Percentiles rank a stretch among this genome's conserved stretches.
phyloP scores from a whole-genome alignment of 2,329 filamentous ascomycete genomes.

The Rhinocladiella mackenziei region DNA sequence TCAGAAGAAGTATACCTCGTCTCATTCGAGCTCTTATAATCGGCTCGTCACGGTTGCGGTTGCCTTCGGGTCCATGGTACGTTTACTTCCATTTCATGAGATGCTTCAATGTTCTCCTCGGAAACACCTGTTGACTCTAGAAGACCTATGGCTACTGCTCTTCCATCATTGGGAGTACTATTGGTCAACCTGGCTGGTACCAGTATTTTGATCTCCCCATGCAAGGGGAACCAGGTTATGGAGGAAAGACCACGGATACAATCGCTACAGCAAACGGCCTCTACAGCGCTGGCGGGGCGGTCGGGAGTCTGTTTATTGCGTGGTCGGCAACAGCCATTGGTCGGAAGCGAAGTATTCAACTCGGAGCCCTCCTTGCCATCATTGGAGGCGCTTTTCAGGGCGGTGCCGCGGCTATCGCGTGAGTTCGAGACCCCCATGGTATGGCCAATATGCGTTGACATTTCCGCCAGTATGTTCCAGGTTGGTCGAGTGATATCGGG shows the following conservation, averaged over 20 bases:
- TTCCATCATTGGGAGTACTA: constrained; percentile 42
- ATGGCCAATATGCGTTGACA: constrained; percentile 6
- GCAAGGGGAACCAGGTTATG: constrained; percentile 40
- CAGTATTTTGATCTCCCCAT: constrained; percentile 40
- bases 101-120: background rate
- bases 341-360: constrained; percentile 38
- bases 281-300: constrained; percentile 41
- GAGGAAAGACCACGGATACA: constrained; percentile 39
- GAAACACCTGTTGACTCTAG: background rate
- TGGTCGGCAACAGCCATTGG: constrained; percentile 36
- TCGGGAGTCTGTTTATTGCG: constrained; percentile 31
- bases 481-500: constrained; percentile 24
- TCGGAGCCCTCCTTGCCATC: constrained; percentile 26
- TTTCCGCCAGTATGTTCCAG: constrained; percentile 22
- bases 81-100: constrained; percentile 14
- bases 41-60: constrained; percentile 39
- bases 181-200: constrained; percentile 47
- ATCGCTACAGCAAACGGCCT: constrained; percentile 46
- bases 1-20: constrained; percentile 4
- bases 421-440: background rate
- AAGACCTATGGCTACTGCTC: constrained; percentile 34
- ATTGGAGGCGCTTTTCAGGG: constrained; percentile 26
- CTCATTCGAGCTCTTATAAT: constrained; percentile 39
- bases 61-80: constrained; percentile 40
- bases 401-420: constrained; percentile 20